Conservation (phyloP, 2,329 filamentous ascomycete genomes). For the Phyllachora maydis region DNA sequence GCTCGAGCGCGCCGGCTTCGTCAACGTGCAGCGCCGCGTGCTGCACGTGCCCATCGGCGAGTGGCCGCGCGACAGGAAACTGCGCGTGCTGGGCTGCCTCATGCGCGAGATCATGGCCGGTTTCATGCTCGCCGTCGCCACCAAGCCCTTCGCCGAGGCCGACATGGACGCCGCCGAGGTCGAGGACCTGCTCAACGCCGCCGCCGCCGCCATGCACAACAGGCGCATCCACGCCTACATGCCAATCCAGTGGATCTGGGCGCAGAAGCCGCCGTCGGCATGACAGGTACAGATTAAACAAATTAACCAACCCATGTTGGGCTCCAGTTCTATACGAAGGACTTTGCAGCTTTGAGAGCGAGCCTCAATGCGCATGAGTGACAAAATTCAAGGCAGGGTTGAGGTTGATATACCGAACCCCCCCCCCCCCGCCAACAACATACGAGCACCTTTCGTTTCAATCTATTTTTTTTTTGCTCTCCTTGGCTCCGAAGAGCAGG, state of each 20-base stretch:
- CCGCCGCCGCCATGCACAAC: constrained; percentile 13
- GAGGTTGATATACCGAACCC: no score
- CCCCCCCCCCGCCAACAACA: no score
- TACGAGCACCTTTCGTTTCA: no score
- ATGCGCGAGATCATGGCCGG: constrained; percentile 17
- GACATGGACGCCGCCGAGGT: constrained; percentile 14
- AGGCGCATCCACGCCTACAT: constrained; percentile 18
- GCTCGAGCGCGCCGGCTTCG: constrained; percentile 19
- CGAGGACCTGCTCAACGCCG: constrained; percentile 11
- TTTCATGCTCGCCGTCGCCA: constrained; percentile 16
- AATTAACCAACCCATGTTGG: no score
- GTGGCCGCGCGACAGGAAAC: constrained; percentile 18
- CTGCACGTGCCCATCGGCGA: constrained; percentile 22
- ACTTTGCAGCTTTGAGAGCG: no score
- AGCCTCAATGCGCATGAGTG: no score
- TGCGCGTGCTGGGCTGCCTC: constrained; percentile 18
- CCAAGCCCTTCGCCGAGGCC: constrained; percentile 17
- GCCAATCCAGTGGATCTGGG: constrained; percentile 19
- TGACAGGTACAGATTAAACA: no score
- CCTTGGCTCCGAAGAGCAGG: no score
- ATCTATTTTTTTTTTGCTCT: no score
- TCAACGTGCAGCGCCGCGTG: constrained; percentile 16
- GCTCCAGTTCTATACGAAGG: no score
- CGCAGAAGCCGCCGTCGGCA: constrained; percentile 24
- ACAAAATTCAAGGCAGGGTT: no score